phyloP scores from a whole-genome alignment of 768 basidiomycete genomes.

The Mycena maculata region DNA sequence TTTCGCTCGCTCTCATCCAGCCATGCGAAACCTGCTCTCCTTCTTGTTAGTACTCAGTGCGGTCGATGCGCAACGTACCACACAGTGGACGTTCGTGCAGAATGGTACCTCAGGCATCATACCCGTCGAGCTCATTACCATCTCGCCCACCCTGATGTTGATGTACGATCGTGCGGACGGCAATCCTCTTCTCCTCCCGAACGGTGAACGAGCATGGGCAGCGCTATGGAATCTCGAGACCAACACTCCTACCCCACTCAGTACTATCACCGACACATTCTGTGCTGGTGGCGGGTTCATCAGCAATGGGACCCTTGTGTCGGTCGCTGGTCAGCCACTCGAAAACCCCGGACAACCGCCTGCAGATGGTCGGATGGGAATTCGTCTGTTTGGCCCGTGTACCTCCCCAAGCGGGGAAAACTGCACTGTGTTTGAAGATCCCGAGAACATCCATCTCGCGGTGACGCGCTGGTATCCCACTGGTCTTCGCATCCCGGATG shows the following conservation, averaged over 20 bases:
- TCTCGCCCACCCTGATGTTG: slow-evolving; percentile 37
- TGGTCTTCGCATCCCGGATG: slow-evolving; percentile 37
- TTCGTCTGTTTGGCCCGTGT: slow-evolving; percentile 42
- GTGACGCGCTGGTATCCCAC: slow-evolving; percentile 40
- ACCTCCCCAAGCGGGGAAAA: slow-evolving; percentile 32
- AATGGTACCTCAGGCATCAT: slow-evolving; percentile 36
- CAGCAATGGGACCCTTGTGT: slow-evolving; percentile 38
- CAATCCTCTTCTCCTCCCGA: slow-evolving; percentile 34
- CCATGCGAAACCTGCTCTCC: slow-evolving; percentile 23
- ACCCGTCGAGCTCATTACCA: slow-evolving; percentile 35
- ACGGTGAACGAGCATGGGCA: slow-evolving; percentile 36
- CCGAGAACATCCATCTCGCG: slow-evolving; percentile 34
- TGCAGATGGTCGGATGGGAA: slow-evolving; percentile 35
- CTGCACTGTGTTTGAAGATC: slow-evolving; percentile 41
- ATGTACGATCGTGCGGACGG: slow-evolving; percentile 38
- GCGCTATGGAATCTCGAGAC: slow-evolving; percentile 38
- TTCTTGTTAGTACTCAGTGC: slow-evolving; percentile 10
- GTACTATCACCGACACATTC: slow-evolving; percentile 34
- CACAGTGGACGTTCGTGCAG: slow-evolving; percentile 37
- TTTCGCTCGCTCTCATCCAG: neutral
- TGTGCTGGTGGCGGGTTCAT: slow-evolving; percentile 38
- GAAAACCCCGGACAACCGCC: slow-evolving; percentile 20
- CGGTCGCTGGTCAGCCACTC: slow-evolving; percentile 28
- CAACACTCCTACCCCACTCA: slow-evolving; percentile 32
- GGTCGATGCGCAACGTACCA: slow-evolving; percentile 28